A percentile compares a stretch with the other conserved stretches of the same genome.
These are phyloP conservation scores for Turritis glabra DNA, from an alignment of 345 rosid species.

Conservation along the genomic window DNA sequence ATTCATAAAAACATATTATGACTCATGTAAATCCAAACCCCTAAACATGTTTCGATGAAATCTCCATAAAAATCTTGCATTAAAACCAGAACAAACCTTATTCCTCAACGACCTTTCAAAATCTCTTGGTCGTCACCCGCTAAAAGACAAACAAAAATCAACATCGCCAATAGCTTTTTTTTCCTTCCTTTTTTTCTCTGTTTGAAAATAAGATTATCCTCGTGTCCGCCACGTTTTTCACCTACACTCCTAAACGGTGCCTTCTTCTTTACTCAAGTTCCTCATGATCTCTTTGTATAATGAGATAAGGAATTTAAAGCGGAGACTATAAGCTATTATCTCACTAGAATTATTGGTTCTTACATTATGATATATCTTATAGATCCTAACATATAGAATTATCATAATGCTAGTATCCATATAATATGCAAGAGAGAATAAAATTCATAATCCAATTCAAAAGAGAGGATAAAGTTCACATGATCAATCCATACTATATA, in stretches of 20 bases:
- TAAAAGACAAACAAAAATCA: background rate
- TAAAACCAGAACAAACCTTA: too few species aligned
- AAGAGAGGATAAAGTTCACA: too few species aligned
- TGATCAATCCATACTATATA: too few species aligned
- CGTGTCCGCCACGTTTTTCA: constrained; percentile 16
- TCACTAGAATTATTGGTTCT: background rate
- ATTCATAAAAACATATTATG: background rate
- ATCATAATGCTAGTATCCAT: too few species aligned
- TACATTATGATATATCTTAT: background rate
- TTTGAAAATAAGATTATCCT: background rate
- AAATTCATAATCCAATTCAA: too few species aligned
- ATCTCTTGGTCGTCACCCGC: background rate
- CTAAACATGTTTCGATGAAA: background rate
- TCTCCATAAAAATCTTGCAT: background rate
- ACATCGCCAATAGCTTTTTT: background rate
- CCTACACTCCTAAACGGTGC: background rate
- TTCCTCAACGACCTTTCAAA: background rate
- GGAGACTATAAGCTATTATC: background rate
- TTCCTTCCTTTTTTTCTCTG: background rate
- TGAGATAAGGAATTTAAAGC: background rate
- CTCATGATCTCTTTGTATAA: background rate
- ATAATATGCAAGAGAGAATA: too few species aligned
- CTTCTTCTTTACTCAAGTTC: background rate
- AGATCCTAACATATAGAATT: background rate
- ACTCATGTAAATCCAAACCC: background rate